phyloP scores from a whole-genome alignment of 163 green algal genomes.

The Chlorella variabilis region DNA sequence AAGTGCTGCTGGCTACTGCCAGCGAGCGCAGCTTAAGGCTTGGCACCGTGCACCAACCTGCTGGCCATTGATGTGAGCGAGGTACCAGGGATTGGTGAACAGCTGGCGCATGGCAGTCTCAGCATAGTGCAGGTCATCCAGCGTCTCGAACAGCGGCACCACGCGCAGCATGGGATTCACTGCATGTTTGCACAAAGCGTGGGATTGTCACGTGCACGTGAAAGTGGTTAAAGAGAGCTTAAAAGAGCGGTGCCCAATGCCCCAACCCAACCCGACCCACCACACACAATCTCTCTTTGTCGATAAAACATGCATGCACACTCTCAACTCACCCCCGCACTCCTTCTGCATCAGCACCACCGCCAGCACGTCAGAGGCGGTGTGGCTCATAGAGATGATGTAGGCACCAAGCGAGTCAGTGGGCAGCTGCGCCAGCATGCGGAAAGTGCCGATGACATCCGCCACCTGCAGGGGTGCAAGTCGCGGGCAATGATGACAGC shows the following conservation, averaged over 20 bases:
- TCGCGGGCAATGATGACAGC: too few species aligned
- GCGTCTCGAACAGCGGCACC: conserved; percentile 97
- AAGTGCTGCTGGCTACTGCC: too few species aligned
- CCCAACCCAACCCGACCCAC: too few species aligned
- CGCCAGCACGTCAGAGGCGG: conserved; percentile 91
- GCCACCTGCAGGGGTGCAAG: conserved; percentile 66
- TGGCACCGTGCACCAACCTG: conserved; percentile 26
- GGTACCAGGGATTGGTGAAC: conserved; percentile 83
- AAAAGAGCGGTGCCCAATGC: too few species aligned
- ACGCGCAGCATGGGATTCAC: conserved; percentile 69
- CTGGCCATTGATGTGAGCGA: conserved; percentile 73
- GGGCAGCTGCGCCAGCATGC: conserved; percentile 74
- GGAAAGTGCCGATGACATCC: conserved; percentile 94
- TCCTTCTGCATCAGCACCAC: conserved; percentile 96
- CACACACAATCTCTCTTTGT: too few species aligned
- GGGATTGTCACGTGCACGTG: too few species aligned
- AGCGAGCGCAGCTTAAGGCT: too few species aligned
- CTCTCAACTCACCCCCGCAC: conserved; percentile 58
- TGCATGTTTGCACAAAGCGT: neutral
- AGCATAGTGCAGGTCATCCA: conserved; percentile 92
- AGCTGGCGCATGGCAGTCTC: conserved; percentile 82
- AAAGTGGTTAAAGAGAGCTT: too few species aligned
- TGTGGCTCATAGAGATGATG: conserved; percentile 96
- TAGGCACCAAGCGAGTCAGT: conserved; percentile 90
- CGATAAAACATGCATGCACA: too few species aligned